These are phyloP conservation scores for Sphenostylis stenocarpa DNA, from an alignment of 306 rosid species.

Conservation along the genomic window DNA sequence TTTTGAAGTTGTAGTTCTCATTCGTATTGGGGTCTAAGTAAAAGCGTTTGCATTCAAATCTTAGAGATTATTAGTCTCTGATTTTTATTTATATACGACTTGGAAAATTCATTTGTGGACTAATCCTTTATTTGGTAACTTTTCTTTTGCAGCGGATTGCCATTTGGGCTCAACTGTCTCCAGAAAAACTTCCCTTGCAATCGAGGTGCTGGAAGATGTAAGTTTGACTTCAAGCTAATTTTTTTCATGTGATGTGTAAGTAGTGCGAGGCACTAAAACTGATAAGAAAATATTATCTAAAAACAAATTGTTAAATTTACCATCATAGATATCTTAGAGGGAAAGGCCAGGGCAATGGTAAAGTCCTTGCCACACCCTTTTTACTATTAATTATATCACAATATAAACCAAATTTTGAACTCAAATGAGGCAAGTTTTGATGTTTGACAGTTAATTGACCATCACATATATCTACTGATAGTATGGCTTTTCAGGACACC, in stretches of 20 bases:
- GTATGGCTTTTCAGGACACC: background rate
- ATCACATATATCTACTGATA: background rate
- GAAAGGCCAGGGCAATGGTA: too few relatives aligned
- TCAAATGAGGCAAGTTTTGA: background rate
- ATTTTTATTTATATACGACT: background rate
- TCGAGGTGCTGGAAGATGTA: conserved; percentile 58
- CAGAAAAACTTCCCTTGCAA: conserved; percentile 70
- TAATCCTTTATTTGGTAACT: background rate
- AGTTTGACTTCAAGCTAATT: conserved; percentile 35
- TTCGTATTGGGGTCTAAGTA: background rate
- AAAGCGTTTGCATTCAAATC: background rate
- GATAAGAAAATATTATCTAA: background rate
- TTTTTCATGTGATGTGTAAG: background rate
- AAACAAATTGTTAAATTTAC: background rate
- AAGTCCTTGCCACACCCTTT: background rate
- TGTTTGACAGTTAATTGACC: background rate
- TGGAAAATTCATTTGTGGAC: background rate
- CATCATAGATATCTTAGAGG: background rate
- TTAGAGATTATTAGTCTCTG: background rate
- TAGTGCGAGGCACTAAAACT: background rate
- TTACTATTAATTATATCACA: background rate
- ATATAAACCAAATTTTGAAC: background rate
- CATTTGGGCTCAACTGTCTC: conserved; percentile 69
- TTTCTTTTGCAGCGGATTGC: conserved; percentile 56
- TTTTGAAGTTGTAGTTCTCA: background rate